phyloP scores from a whole-genome alignment of 345 rosid species.

The Adansonia digitata region DNA sequence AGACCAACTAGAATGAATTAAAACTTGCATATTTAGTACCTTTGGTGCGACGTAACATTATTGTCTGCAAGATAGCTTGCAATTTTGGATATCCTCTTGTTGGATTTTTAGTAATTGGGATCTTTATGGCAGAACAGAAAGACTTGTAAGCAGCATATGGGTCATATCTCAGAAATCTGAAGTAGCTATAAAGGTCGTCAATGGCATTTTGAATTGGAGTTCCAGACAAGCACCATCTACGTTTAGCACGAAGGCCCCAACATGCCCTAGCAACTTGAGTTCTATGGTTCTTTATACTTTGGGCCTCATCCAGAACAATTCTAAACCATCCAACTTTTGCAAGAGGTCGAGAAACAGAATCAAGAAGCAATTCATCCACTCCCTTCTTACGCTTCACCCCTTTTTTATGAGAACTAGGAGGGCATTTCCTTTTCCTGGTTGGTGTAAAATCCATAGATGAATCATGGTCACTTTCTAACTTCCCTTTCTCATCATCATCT shows the following conservation, averaged over 20 bases:
- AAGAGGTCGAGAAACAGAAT: constrained; percentile 69
- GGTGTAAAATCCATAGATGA: constrained; percentile 31
- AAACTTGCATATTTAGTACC: constrained; percentile 37
- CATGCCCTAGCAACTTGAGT: constrained; percentile 98
- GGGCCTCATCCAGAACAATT: constrained; percentile 96
- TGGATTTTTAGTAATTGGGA: constrained; percentile 61
- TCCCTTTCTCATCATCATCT: constrained; percentile 57
- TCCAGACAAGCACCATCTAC: constrained; percentile 98
- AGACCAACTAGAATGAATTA: not conserved
- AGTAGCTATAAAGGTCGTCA: constrained; percentile 96
- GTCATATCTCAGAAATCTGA: constrained; percentile 90
- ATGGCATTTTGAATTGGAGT: constrained; percentile 97
- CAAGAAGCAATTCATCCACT: constrained; percentile 32
- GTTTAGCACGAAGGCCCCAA: constrained; percentile 98
- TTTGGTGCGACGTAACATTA: constrained; percentile 98
- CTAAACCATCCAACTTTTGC: constrained; percentile 95
- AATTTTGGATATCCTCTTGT: constrained; percentile 66
- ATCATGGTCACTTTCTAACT: constrained; percentile 35
- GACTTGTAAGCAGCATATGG: constrained; percentile 59
- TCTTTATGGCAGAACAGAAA: constrained; percentile 63
- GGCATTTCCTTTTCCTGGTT: constrained; percentile 54
- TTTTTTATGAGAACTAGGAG: constrained; percentile 47
- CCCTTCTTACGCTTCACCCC: constrained; percentile 52
- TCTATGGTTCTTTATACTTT: constrained; percentile 90
- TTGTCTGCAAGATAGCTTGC: constrained; percentile 83